phyloP scores from a whole-genome alignment of 169 alveolate species.

The Theileria sp. region DNA sequence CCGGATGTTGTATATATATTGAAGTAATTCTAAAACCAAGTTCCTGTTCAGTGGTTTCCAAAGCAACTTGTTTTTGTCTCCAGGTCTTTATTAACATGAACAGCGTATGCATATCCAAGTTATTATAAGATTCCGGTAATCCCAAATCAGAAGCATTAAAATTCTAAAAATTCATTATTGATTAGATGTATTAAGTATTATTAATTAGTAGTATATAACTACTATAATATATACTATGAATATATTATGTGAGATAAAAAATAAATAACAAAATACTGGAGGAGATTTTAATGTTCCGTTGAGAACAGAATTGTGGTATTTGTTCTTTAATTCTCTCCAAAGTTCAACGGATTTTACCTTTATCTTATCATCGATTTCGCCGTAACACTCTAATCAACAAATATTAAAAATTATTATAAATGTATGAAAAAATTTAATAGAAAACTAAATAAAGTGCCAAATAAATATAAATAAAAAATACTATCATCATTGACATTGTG shows the following conservation, averaged over 20 bases:
- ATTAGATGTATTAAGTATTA: background rate
- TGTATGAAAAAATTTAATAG: background rate
- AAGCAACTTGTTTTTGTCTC: conserved; percentile 62
- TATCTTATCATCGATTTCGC: conserved; percentile 17
- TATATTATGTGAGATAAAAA: background rate
- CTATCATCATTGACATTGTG: conserved; percentile 45
- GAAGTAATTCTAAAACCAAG: conserved; percentile 65
- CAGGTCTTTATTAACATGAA: conserved; percentile 48
- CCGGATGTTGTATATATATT: conserved; percentile 25
- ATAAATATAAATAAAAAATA: background rate
- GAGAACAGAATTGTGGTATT: background rate
- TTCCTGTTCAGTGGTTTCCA: conserved; percentile 58
- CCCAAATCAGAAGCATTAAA: conserved; percentile 55
- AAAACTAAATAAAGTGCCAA: too few species aligned
- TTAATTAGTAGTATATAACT: background rate
- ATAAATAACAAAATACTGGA: background rate
- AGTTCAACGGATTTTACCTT: conserved; percentile 19
- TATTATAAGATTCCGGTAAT: conserved; percentile 36
- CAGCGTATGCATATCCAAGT: conserved; percentile 32
- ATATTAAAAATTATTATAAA: background rate
- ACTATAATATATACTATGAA: background rate
- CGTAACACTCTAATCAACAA: conserved; percentile 14
- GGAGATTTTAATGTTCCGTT: background rate
- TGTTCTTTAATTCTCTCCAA: conserved; percentile 35
- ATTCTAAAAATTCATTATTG: conserved; percentile 14